These are phyloP conservation scores for Penicillium soppii DNA, from an alignment of 495 filamentous ascomycete species.

Conservation along the genomic window DNA sequence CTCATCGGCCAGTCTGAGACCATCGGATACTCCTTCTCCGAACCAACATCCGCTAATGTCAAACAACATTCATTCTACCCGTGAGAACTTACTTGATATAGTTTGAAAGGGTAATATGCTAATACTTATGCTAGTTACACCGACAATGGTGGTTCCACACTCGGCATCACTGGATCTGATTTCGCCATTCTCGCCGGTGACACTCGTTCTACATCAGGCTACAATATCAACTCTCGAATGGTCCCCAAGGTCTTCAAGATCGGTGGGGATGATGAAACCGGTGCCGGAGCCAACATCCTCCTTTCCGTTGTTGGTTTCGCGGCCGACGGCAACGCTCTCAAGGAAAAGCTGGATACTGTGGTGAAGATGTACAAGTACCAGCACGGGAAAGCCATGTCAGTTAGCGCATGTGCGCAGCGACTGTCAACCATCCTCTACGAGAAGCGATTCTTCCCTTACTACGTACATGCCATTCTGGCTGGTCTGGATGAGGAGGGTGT, in stretches of 20 bases:
- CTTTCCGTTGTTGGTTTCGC: constrained; percentile 94
- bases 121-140: constrained; percentile 66
- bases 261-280: constrained; percentile 80
- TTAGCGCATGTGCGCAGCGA: constrained; percentile 88
- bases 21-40: constrained; percentile 61
- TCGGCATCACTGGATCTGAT: constrained; percentile 90
- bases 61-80: constrained; percentile 90
- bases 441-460: constrained; percentile 99
- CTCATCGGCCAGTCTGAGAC: constrained; percentile 42
- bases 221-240: constrained; percentile 97
- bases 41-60: constrained; percentile 46
- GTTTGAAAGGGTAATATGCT: background rate
- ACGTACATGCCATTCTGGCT: constrained; percentile 87
- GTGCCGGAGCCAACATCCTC: constrained; percentile 78
- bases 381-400: constrained; percentile 88
- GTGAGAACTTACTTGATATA: constrained; percentile 46
- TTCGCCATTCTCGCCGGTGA: constrained; percentile 96
- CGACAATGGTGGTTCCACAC: constrained; percentile 94
- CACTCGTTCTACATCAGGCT: constrained; percentile 89
- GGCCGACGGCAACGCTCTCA: constrained; percentile 86
- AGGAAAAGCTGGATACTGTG: constrained; percentile 83
- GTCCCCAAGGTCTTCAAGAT: constrained; percentile 96
- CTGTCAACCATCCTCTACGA: constrained; percentile 91
- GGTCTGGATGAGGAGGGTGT: constrained; percentile 94
- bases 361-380: constrained; percentile 98